Evolutionary conservation across 225 moss, liverwort and hornwort genomes (phyloP).

Genomic region (Physcomitrellopsis africana): DNA sequence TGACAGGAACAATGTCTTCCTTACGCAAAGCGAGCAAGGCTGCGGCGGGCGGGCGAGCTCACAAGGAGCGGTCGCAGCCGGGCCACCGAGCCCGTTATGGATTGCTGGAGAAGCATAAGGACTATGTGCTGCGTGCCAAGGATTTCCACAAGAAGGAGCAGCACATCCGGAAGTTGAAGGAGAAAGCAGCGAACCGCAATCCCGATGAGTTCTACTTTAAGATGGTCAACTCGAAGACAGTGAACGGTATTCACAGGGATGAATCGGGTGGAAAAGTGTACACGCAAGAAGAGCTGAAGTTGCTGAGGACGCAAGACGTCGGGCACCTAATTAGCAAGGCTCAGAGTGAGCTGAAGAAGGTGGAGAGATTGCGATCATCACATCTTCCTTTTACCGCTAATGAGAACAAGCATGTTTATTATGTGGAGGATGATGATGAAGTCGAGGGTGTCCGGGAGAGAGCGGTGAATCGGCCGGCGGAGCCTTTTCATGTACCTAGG

Average conservation of each 20-base stretch:
- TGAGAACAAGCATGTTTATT: slow-evolving; percentile 72
- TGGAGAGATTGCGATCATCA: slow-evolving; percentile 65
- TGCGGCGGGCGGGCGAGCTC: slow-evolving; percentile 76
- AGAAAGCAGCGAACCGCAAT: slow-evolving; percentile 86
- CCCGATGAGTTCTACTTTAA: slow-evolving; percentile 97
- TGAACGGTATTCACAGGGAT: slow-evolving; percentile 73
- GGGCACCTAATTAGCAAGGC: slow-evolving; percentile 76
- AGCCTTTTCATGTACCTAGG: slow-evolving; percentile 33
- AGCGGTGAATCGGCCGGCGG: slow-evolving; percentile 37
- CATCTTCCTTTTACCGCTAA: slow-evolving; percentile 48
- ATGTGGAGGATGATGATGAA: slow-evolving; percentile 70
- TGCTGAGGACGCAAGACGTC: slow-evolving; percentile 82
- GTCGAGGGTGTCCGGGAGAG: slow-evolving; percentile 36
- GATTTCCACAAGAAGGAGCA: slow-evolving; percentile 92
- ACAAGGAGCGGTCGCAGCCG: slow-evolving; percentile 97
- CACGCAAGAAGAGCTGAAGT: slow-evolving; percentile 67
- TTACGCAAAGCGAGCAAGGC: slow-evolving; percentile 79
- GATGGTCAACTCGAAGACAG: slow-evolving; percentile 80
- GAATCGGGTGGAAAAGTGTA: slow-evolving; percentile 60
- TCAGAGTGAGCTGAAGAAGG: slow-evolving; percentile 87
- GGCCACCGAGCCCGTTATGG: slow-evolving; percentile 72
- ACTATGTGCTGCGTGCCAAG: slow-evolving; percentile 92
- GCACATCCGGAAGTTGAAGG: slow-evolving; percentile 62
- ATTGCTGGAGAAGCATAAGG: slow-evolving; percentile 96
- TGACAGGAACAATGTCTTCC: slow-evolving; percentile 56